Base-by-base conservation (phyloP, 257 asterid genomes). In the Ilex aquifolium region DNA sequence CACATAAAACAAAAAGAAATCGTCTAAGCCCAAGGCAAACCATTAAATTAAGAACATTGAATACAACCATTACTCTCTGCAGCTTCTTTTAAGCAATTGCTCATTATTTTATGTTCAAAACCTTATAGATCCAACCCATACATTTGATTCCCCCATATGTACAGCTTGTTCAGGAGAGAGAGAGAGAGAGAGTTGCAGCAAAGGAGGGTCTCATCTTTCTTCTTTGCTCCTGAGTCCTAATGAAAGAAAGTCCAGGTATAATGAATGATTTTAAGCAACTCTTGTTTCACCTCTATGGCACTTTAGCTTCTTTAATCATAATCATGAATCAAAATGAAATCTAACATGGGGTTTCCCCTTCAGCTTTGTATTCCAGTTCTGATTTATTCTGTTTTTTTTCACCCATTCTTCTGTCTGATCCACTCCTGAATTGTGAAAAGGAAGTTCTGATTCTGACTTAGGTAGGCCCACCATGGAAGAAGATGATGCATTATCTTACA, bases 381-480 rank as follows among this genome's bases (percentile, higher is more conserved):
- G 51, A 44, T 42, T 55, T 64, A 36, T n/a, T 31, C 39, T 32
- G n/a, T 14, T 44, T 42, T 51, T 44, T 54, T 21, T 14, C 59
- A 4, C 42, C 61, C 68, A 68, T 53, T 70, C 46, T 68, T 68
- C 71, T 62, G 71, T 74, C 72, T 74, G 67, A 71, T 74, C 69
- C 63, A 57, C 44, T 62, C 57, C 39, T 78, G 80, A 69, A 72
- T 70, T 71, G 75, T 64, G 54, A 66, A 72, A 79, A 68, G 67
- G 40, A 73, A 67, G 80, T 75, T 52, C 62, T 65, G 62, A 63
- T 64, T 83, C 86, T 78, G 88, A 72, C 72, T 72, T 55, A 56
- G 50, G 72, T 65, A 68, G 94, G 84, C 95, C 97, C 97, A 83
- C 97, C n/a, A 36, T 77, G 64, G 69, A 74, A 79, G 87, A 78